Conservation (phyloP, 2,329 filamentous ascomycete genomes). For the Aureobasidium leucospermi region DNA sequence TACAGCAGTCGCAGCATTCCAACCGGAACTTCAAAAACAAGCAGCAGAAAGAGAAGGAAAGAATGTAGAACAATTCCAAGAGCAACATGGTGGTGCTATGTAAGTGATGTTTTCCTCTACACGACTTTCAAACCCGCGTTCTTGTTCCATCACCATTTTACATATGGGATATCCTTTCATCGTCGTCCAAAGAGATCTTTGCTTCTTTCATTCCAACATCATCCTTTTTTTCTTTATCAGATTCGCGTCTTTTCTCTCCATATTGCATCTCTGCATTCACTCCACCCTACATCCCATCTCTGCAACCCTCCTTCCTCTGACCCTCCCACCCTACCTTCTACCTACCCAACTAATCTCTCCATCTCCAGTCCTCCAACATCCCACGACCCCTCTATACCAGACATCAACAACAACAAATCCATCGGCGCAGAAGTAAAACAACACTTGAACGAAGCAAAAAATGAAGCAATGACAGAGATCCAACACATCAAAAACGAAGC, state of each 20-base stretch:
- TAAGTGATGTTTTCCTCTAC: background rate
- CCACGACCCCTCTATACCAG: slow-evolving; percentile 15
- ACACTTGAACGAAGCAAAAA: background rate
- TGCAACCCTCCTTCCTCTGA: too few species aligned
- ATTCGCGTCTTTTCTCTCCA: too few species aligned
- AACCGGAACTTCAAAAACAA: slow-evolving; percentile 24
- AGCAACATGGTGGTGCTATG: slow-evolving; percentile 14
- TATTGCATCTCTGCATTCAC: too few species aligned
- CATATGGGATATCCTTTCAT: too few species aligned
- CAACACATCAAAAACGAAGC: background rate
- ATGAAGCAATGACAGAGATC: background rate
- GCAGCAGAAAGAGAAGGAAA: slow-evolving; percentile 19
- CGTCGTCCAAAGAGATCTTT: too few species aligned
- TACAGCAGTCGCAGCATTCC: slow-evolving; percentile 24
- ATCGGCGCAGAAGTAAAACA: slow-evolving; percentile 9
- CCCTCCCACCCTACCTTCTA: background rate
- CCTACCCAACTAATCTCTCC: background rate
- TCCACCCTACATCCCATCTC: too few species aligned
- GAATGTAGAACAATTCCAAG: slow-evolving; percentile 15
- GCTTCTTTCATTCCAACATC: too few species aligned
- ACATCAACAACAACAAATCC: slow-evolving; percentile 10
- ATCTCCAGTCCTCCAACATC: background rate
- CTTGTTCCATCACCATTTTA: too few species aligned
- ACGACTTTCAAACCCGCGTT: too few species aligned
- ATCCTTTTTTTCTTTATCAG: too few species aligned